Percentiles rank a stretch among this genome's conserved stretches.
These are phyloP conservation scores for Aspergillus persii DNA, from an alignment of 2,329 filamentous ascomycete genomes.

Conservation along the genomic window DNA sequence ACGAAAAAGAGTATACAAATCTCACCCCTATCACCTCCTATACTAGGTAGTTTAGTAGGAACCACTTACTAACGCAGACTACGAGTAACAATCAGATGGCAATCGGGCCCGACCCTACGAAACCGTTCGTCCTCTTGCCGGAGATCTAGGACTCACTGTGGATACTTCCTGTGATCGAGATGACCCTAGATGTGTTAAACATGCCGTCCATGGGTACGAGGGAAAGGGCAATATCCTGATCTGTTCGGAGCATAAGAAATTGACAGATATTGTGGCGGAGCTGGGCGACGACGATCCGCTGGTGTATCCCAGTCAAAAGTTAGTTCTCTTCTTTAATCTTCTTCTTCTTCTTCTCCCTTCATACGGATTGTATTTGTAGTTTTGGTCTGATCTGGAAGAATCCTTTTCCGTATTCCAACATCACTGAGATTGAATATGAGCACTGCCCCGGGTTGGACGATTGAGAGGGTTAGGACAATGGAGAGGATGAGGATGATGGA, in stretches of 20 bases:
- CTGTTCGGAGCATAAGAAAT: slow-evolving; percentile 27
- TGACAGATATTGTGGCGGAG: slow-evolving; percentile 18
- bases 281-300: slow-evolving; percentile 19
- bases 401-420: slow-evolving; percentile 49
- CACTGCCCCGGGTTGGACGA: slow-evolving; percentile 54
- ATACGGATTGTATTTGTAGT: slow-evolving; percentile 19
- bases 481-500: background rate
- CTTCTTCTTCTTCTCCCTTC: background rate
- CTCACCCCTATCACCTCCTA: background rate
- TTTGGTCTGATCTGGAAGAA: slow-evolving; percentile 61
- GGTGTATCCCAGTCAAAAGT: slow-evolving; percentile 41
- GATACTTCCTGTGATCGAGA: slow-evolving; percentile 28
- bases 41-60: background rate
- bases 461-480: background rate
- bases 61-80: background rate
- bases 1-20: slow-evolving; percentile 47
- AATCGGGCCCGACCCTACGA: slow-evolving; percentile 45
- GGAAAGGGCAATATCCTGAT: slow-evolving; percentile 29
- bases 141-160: slow-evolving; percentile 23
- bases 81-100: slow-evolving; percentile 43
- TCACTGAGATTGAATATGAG: slow-evolving; percentile 50
- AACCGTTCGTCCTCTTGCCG: slow-evolving; percentile 27
- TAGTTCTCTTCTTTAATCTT: slow-evolving; percentile 15
- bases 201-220: slow-evolving; percentile 17
- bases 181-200: slow-evolving; percentile 20